phyloP scores from a whole-genome alignment of 2,329 filamentous ascomycete genomes.

The Huntiella savannae region DNA sequence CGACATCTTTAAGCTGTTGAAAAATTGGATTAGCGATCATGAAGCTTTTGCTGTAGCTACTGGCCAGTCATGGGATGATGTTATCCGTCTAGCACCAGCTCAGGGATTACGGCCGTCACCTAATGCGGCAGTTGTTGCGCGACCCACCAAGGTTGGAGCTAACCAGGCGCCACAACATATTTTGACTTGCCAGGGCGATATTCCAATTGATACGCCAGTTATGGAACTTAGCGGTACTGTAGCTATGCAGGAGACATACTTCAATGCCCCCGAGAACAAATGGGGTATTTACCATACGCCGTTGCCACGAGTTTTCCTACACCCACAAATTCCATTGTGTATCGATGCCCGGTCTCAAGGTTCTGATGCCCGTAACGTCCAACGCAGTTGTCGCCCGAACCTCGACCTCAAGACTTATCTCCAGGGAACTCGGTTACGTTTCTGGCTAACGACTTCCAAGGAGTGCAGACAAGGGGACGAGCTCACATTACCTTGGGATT shows the following conservation, averaged over 20 bases:
- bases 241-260: conserved; percentile 56
- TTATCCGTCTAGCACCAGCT: conserved; percentile 40
- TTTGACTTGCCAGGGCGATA: conserved; percentile 19
- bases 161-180: conserved; percentile 16
- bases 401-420: conserved; percentile 74
- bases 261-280: conserved; percentile 42
- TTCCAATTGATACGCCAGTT: conserved; percentile 37
- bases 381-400: conserved; percentile 81
- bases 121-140: conserved; percentile 25
- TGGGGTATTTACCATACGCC: conserved; percentile 48
- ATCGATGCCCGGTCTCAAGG: conserved; percentile 84
- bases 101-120: conserved; percentile 25
- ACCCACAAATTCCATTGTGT: conserved; percentile 71
- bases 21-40: conserved; percentile 59
- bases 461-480: conserved; percentile 14
- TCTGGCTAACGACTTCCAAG: too few species aligned
- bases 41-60: conserved; percentile 49
- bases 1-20: conserved; percentile 24
- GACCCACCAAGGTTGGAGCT: conserved; percentile 24
- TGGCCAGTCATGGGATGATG: conserved; percentile 43
- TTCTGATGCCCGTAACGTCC: conserved; percentile 69
- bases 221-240: conserved; percentile 63
- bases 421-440: conserved; percentile 31
- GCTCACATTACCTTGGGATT: conserved; percentile 51
- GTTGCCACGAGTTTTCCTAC: conserved; percentile 68